phyloP scores from a whole-genome alignment of 2,329 filamentous ascomycete genomes.

The Fusarium sp. region DNA sequence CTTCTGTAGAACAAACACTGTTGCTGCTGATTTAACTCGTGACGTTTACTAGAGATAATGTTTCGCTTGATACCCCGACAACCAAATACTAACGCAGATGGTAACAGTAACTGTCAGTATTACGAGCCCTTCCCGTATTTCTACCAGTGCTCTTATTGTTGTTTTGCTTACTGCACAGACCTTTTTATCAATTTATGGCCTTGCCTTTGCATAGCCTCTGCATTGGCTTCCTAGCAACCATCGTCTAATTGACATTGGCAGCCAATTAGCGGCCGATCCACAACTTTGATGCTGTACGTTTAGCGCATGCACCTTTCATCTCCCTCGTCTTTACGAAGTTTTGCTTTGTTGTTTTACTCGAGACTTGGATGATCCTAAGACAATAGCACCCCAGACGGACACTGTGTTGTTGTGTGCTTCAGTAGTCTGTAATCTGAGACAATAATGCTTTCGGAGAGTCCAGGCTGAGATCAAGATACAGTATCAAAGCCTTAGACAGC shows the following conservation, averaged over 20 bases:
- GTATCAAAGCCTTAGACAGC: too few species aligned
- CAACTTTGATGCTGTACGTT: too few species aligned
- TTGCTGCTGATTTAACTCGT: neutral
- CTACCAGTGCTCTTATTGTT: neutral
- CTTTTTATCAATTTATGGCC: neutral
- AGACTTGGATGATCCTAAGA: neutral
- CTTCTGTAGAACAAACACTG: neutral
- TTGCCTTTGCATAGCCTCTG: too few species aligned
- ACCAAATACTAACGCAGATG: neutral
- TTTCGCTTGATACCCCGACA: neutral
- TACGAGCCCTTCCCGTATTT: neutral
- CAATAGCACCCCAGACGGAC: neutral
- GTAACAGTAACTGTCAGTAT: neutral
- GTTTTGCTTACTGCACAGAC: neutral
- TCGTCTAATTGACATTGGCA: too few species aligned
- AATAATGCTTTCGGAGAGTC: neutral
- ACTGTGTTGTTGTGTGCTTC: neutral
- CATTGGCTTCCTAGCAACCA: too few species aligned
- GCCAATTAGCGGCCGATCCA: too few species aligned
- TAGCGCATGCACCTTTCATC: too few species aligned
- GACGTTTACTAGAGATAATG: neutral
- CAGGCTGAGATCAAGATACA: too few species aligned
- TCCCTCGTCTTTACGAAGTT: too few species aligned
- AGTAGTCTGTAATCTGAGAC: conserved; percentile 1
- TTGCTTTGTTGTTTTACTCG: accelerated